Base-by-base conservation (phyloP, 1,284 basidiomycete species). In the Hemileia vastatrix region DNA sequence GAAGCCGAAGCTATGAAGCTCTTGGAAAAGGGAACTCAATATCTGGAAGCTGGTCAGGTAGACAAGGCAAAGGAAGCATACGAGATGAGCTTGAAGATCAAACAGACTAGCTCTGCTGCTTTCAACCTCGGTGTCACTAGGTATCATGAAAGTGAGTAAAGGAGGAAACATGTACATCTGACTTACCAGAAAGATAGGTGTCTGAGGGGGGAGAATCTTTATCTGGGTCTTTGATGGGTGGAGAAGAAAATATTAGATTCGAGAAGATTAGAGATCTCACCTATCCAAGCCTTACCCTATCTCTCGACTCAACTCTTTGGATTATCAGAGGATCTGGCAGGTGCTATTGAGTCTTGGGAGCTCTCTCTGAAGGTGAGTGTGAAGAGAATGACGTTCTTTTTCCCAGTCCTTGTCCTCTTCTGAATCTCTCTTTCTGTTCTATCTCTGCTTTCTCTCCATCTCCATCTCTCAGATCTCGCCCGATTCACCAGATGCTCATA, bases 81-180 rank as follows among this genome's bases (percentile, higher is more conserved):
- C 77, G 78, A 83, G 73, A 83, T 88, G 70, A 90, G 88, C 71
- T 82, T 87, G 11, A 83, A 86, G 67, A 87, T 92, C 63, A 86
- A 87, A 74, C 83, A 85, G 64, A 89, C 83, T 64, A 85, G 88
- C 21, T 88, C 86, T 70, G 86, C 87, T 15, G 81, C 90, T 47
- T 92, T 90, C 78, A 92, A 92, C 74, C 81, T 92, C 19, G 89
- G 89, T 47, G 89, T 92, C 36, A 89, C 88, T 3, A 84, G 88
- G 72, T 92, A 90, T 76, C 89, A 91, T 76, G 82, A 89, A 51
- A 89, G 88, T 88, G 73, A 67, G 83, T 80, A 56, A n/a, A n/a
- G n/a, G n/a, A n/a, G n/a, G n/a, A n/a, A n/a, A n/a, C n/a, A n/a
- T n/a, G n/a, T n/a, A n/a, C n/a, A n/a, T n/a, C n/a, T n/a, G n/a